Base-by-base conservation (phyloP, 306 rosid species). In the Fragaria iinumae region DNA sequence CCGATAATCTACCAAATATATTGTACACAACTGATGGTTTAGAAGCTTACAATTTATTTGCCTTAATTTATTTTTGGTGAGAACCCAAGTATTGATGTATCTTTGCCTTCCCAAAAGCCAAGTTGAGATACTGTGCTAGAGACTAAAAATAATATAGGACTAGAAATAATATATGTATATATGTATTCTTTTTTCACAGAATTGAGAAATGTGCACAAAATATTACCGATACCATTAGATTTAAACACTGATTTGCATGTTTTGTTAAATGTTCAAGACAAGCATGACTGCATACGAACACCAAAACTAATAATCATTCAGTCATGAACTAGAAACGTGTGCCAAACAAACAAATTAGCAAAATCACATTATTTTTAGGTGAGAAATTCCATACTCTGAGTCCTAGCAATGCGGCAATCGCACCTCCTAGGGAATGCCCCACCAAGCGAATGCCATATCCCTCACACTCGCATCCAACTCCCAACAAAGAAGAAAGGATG, bases 391-490 rank as follows among this genome's bases (percentile, higher is more conserved):
- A 59, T 93, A 93, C 98, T 85, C 87, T 86, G 62, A 91, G 56
- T 85, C 98, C 98, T 77, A 93, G 87, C 85, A 91, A 79, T 49
- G 97, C 86, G 27, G 88, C 90, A 88, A 93, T 90, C 56, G 98
- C 87, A 1, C 98, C 98, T 77, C 98, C 97, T 57, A 93, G 93
- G 44, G 98, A 93, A 89, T 93, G 98, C 45, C 98, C 98, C 43
- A 93, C 98, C 49, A 93, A 77, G 75, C 93, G 96, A 75, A 93
- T 36, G 60, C 81, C 62, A 74, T 93, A 93, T 47, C 98, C 98
- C 76, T 83, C 89, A 83, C 97, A 93, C 76, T 93, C 98, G 55
- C 93, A 80, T 18, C 93, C 97, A 78, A 73, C 73, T 80, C 98
- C 92, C 83, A 93, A 84, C 79, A 93, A 89, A 64, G 93, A 84